Evolutionary conservation across 78 protist species (phyloP), one percentile per base, ranked within the genome.

Genomic region (Dictyostelium firmibasis): DNA sequence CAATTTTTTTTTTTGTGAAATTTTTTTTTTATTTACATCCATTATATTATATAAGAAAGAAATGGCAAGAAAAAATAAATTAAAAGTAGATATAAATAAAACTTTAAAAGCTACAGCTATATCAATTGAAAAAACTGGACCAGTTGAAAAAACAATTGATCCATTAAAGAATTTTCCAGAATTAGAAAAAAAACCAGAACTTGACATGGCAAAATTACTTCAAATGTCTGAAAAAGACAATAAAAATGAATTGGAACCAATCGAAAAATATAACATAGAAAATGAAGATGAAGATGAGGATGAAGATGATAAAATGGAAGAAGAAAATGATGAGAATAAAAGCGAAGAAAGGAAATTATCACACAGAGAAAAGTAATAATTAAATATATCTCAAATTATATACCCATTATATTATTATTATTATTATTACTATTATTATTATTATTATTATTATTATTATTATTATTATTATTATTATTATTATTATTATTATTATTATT

Each of bases 291-390:
- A 77, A 1, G 53, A 60, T 23, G 60, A 47, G 4, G 75, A 82
- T 33, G 75, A 60, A 5, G 70, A 81, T 29, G 75, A 82, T 82
- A 82, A 60, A 44, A 31, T 35, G 38, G 60, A 35, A 14, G 60
- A 81, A 31, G 85, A 81, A 25, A 53, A 50, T 29, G 44, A 79
- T 79, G 85, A 81, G 13, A 31, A 38, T 25, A 29, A 81, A 27
- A 38, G 13, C 2, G 14, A 8, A 8, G 36, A 47, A 38, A 82
- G 60, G 38, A 50, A 82, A 60, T 23, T 82, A 60, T 31, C 86
- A 36, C 86, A 82, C 35, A 82, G 50, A 82, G 86, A 82, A 82
- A 82, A 82, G 86, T 82, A 57, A 3, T 72, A 9, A 14, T 29
- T 31, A 29, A 4, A 31, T 2, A 64, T 23, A 20, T 38, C 4